Conservation (phyloP, 768 basidiomycete species). For the Amylocystis lapponica region DNA sequence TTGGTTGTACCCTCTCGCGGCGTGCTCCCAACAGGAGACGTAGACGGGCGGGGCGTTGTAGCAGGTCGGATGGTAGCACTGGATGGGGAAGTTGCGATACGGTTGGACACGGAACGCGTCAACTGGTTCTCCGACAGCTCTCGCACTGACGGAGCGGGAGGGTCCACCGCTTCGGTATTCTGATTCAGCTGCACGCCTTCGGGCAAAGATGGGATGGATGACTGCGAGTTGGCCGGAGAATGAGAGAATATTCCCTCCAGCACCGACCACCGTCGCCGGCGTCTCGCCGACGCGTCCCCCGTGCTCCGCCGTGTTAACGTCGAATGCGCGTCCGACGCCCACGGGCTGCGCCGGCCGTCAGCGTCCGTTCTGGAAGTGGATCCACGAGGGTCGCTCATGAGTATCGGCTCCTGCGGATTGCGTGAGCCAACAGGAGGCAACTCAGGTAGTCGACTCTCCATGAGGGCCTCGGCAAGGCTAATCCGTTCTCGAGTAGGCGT, state of each 20-base stretch:
- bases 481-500: constrained; percentile 49
- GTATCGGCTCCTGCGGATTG: constrained; percentile 62
- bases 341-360: constrained; percentile 38
- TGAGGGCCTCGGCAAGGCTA: constrained; percentile 63
- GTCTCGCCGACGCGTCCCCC: constrained; percentile 31
- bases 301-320: constrained; percentile 21
- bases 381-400: too few relatives aligned
- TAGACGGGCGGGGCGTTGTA: constrained; percentile 27
- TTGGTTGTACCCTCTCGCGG: constrained; percentile 3
- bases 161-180: constrained; percentile 4
- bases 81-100: constrained; percentile 8
- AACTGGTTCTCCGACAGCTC: constrained; percentile 7
- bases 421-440: constrained; percentile 65
- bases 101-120: constrained; percentile 17
- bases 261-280: constrained; percentile 72
- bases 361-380: constrained; percentile 38
- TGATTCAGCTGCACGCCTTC: constrained; percentile 6
- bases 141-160: constrained; percentile 3
- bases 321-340: constrained; percentile 37
- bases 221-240: constrained; percentile 17
- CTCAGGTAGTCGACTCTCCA: constrained; percentile 75
- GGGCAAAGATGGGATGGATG: constrained; percentile 14
- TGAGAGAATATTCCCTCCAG: constrained; percentile 41
- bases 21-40: constrained; percentile 22
- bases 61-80: constrained; percentile 7